phyloP scores from a whole-genome alignment of 768 basidiomycete species.

The Tricholoma matsutake region DNA sequence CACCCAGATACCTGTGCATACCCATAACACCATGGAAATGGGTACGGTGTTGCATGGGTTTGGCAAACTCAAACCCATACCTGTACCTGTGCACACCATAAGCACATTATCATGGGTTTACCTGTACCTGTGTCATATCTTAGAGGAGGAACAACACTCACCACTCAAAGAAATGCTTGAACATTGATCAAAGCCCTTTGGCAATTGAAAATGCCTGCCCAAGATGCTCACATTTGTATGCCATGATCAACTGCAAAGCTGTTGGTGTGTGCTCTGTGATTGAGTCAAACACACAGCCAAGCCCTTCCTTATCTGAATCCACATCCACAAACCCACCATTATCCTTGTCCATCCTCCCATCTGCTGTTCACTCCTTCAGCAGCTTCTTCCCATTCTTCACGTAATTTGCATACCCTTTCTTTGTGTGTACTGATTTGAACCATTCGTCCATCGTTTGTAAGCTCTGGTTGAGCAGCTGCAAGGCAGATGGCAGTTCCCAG shows the following conservation, averaged over 20 bases:
- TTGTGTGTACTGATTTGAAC: conserved; percentile 16
- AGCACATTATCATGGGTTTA: too few species aligned
- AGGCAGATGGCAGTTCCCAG: neutral
- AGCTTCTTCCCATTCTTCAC: conserved; percentile 15
- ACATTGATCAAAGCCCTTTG: conserved; percentile 12
- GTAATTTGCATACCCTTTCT: conserved; percentile 15
- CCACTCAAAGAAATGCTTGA: conserved; percentile 7
- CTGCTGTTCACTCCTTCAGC: conserved; percentile 4
- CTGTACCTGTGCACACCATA: too few species aligned
- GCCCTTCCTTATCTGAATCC: neutral
- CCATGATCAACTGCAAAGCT: conserved; percentile 4
- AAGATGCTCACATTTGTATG: conserved; percentile 18
- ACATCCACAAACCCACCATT: neutral
- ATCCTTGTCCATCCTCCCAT: neutral
- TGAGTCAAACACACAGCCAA: conserved; percentile 8
- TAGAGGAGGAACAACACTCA: neutral
- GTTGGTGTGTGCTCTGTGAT: neutral
- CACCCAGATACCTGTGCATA: too few species aligned
- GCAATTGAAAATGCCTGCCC: conserved; percentile 13
- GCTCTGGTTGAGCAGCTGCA: conserved; percentile 10
- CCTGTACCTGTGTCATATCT: too few species aligned
- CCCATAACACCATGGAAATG: too few species aligned
- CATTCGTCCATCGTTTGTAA: conserved; percentile 16
- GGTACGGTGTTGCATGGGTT: too few species aligned
- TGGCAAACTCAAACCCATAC: too few species aligned